Evolutionary conservation across 2,329 filamentous ascomycete genomes (phyloP), one percentile per base, ranked within the genome.

Genomic region (Aspergillus latus): DNA sequence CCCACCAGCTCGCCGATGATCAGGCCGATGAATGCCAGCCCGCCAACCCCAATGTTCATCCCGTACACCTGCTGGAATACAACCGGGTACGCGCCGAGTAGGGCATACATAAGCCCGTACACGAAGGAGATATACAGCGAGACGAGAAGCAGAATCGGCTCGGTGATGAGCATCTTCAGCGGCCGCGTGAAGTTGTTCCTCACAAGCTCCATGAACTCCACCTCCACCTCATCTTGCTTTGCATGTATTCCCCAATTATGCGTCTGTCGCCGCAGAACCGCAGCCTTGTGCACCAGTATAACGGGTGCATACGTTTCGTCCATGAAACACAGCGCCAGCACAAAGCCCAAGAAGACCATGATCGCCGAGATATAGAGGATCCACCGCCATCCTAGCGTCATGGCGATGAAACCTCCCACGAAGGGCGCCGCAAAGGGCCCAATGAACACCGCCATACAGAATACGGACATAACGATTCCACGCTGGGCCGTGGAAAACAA

Each of bases 161-260:
- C 75, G 0, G 72, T 75, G 44, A 75, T 59, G 2, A 77, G 68
- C 61, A 77, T 69, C 6, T 65, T 65, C 28, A 76, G 61, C 5
- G 74, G 74, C 1, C 80, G 72, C 51, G 69, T 74, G 57, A 82
- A 77, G 63, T 82, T 81, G 52, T 77, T 78, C 2, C 75, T 71
- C 5, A 81, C 62, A 4, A 82, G 61, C 50, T 81, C 76, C 1
- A 66, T 67, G 57, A 81, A 74, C 51, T 81, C 77, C n/a, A 82
- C 70, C 62, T 82, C 80, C 36, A 82, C 76, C 66, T 82, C 78
- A 59, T 82, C 80, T 60, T 76, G 74, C 59, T 80, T 80, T 1
- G 82, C 82, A 56, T 84, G 81, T 42, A 85, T 84, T 1, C 81
- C 82, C 82, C 82, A 85, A 58, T 84, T 85, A 57, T 78, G 77